Conservation (phyloP, 2,329 filamentous ascomycete species). For the Nemania sp. region DNA sequence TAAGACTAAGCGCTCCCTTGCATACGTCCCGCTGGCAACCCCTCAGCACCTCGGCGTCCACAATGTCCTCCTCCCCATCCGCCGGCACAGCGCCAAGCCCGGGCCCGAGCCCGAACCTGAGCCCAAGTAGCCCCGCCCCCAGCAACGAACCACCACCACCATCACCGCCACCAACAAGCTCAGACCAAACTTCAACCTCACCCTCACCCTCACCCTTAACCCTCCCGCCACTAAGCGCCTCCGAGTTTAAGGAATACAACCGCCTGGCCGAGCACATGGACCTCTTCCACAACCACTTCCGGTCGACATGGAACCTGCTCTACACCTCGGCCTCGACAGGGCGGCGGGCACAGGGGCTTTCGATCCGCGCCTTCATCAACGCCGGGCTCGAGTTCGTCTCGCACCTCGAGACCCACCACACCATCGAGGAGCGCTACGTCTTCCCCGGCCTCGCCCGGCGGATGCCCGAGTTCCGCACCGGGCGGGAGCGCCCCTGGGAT, state of each 20-base stretch:
- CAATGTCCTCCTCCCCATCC: conserved; percentile 11
- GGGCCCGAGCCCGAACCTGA: neutral
- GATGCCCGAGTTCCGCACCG: conserved; percentile 79
- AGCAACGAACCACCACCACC: neutral
- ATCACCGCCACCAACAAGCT: neutral
- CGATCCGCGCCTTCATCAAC: conserved; percentile 75
- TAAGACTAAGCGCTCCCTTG: neutral
- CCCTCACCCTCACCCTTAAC: neutral
- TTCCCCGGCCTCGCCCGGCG: conserved; percentile 81
- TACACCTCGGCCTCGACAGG: conserved; percentile 71
- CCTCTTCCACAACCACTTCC: conserved; percentile 82
- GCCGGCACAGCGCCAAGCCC: neutral
- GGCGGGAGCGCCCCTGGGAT: conserved; percentile 31
- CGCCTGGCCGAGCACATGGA: conserved; percentile 81
- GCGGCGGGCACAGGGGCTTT: conserved; percentile 72
- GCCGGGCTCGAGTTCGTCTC: conserved; percentile 76
- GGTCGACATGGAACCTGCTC: conserved; percentile 77
- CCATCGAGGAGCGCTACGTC: conserved; percentile 83
- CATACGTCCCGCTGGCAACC: conserved; percentile 6
- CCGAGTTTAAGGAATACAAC: conserved; percentile 78
- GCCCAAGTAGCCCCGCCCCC: no score
- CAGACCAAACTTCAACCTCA: conserved; percentile 4
- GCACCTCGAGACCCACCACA: conserved; percentile 81
- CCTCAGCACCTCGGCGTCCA: conserved; percentile 29
- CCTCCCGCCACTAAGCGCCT: conserved; percentile 72